phyloP scores from a whole-genome alignment of 176 grass and related monocot species.

The Rhynchospora pubera region DNA sequence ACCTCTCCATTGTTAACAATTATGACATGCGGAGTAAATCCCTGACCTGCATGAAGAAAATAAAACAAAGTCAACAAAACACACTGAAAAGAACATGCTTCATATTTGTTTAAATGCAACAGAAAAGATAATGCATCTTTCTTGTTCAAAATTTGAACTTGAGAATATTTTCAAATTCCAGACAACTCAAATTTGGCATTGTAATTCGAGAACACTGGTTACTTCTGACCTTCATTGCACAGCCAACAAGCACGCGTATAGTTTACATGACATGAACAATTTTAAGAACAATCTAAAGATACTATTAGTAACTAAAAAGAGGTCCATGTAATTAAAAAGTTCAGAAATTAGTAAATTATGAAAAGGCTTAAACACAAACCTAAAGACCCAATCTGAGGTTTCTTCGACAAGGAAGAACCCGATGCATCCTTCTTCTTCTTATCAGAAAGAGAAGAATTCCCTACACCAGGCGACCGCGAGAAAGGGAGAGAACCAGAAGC shows the following conservation, averaged over 20 bases:
- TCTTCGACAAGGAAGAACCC: slow-evolving; percentile 19
- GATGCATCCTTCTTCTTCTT: slow-evolving; percentile 27
- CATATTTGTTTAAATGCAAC: neutral
- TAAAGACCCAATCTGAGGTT: slow-evolving; percentile 14
- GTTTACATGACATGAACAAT: neutral
- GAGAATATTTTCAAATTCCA: neutral
- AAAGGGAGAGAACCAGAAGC: neutral
- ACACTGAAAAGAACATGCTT: neutral
- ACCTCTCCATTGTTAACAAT: slow-evolving; percentile 41
- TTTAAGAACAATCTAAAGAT: too few species aligned
- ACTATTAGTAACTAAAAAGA: too few species aligned
- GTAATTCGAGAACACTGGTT: neutral
- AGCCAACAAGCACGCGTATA: neutral
- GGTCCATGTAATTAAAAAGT: neutral
- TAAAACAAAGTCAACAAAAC: neutral
- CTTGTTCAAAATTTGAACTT: neutral
- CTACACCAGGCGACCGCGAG: neutral
- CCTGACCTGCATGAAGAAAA: slow-evolving; percentile 33
- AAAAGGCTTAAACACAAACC: slow-evolving; percentile 18
- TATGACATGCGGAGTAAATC: slow-evolving; percentile 39
- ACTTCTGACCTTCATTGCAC: neutral
- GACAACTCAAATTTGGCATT: neutral
- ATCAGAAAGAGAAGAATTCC: slow-evolving; percentile 10
- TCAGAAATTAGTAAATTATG: neutral
- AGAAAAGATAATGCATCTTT: neutral